phyloP scores from a whole-genome alignment of 2,329 filamentous ascomycete genomes.

The Fusarium transvaalense region DNA sequence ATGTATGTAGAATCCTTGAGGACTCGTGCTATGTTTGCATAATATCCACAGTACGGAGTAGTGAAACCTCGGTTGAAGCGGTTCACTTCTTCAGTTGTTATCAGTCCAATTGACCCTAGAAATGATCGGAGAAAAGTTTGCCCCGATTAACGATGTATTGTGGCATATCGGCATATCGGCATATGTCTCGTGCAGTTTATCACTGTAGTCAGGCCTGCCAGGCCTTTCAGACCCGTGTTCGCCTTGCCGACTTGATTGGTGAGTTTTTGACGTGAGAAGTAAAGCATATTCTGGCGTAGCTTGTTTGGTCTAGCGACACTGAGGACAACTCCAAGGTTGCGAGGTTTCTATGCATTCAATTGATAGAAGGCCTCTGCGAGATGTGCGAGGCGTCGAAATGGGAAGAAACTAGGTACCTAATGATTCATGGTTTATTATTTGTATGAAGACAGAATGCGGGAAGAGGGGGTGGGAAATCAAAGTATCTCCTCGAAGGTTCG shows the following conservation, averaged over 20 bases:
- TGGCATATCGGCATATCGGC: neutral
- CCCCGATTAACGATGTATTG: neutral
- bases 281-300: neutral
- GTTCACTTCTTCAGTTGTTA: neutral
- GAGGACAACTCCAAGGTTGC: neutral
- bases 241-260: neutral
- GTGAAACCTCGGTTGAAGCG: neutral
- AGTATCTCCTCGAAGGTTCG: rapidly evolving
- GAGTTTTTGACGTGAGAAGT: neutral
- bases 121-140: neutral
- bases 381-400: no score
- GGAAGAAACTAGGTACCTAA: neutral
- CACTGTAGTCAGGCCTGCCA: neutral
- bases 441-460: neutral
- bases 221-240: neutral
- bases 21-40: neutral
- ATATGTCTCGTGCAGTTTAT: neutral
- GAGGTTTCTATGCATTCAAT: neutral
- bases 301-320: neutral
- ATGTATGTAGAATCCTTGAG: no score
- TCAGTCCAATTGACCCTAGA: neutral
- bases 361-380: neutral
- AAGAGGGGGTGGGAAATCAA: neutral
- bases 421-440: neutral
- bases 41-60: neutral